phyloP scores from a whole-genome alignment of 2,329 filamentous ascomycete genomes.

The Colletotrichum tanaceti region DNA sequence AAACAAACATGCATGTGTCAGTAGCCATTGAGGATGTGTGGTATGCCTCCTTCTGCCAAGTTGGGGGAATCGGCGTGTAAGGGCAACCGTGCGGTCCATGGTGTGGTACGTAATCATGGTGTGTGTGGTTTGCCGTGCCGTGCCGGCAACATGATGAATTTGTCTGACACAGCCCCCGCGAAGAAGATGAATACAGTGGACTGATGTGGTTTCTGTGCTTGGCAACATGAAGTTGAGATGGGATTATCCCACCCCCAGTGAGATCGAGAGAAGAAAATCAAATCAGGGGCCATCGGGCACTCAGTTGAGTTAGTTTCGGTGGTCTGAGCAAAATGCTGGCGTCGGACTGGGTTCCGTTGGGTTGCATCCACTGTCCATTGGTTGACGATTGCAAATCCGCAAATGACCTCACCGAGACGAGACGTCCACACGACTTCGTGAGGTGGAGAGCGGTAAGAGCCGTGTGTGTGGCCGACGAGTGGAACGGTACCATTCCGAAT shows the following conservation, averaged over 20 bases:
- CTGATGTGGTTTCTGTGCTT: conserved; percentile 3
- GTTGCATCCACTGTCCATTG: conserved; percentile 8
- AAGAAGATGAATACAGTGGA: background rate
- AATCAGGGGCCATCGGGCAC: conserved; percentile 4
- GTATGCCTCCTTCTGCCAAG: background rate
- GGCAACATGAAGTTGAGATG: background rate
- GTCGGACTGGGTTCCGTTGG: conserved; percentile 30
- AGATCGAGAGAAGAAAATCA: background rate
- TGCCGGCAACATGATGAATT: background rate
- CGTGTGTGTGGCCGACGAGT: conserved; percentile 4
- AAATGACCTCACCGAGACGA: no score
- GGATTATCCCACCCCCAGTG: background rate
- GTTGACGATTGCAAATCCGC: background rate
- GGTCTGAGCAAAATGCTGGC: background rate
- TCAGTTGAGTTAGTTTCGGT: no score
- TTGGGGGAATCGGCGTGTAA: background rate
- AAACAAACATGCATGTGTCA: conserved; percentile 1
- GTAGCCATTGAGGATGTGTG: background rate
- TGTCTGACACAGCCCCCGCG: conserved; percentile 12
- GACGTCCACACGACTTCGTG: no score
- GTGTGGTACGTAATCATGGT: background rate
- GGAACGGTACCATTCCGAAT: conserved; percentile 10
- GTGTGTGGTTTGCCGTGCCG: no score
- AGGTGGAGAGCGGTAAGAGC: conserved; percentile 14
- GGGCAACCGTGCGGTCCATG: background rate